phyloP scores from a whole-genome alignment of 805 yeast genomes.

The Candida sonorensis region DNA sequence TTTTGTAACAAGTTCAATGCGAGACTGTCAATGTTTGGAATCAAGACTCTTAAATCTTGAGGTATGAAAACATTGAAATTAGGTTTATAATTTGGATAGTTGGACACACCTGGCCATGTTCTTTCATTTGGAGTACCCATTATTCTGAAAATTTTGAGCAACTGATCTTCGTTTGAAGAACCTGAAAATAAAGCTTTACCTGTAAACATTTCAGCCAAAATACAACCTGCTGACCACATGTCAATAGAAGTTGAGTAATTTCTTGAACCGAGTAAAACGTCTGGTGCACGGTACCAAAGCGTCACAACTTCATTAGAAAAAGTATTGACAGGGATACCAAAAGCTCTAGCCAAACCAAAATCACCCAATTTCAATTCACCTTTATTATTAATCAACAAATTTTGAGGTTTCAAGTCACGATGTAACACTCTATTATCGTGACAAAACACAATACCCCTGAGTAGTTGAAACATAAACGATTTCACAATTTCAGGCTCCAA shows the following conservation, averaged over 20 bases:
- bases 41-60: conserved; percentile 68
- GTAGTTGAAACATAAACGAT: conserved; percentile 89
- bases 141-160: conserved; percentile 81
- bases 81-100: conserved; percentile 77
- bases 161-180: conserved; percentile 91
- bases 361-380: conserved; percentile 94
- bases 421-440: conserved; percentile 82
- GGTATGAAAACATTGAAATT: conserved; percentile 83
- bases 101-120: conserved; percentile 96
- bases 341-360: conserved; percentile 95
- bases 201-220: conserved; percentile 97
- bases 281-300: conserved; percentile 97
- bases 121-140: conserved; percentile 96
- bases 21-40: conserved; percentile 63
- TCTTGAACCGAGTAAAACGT: conserved; percentile 88
- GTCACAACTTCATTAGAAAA: conserved; percentile 97
- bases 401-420: conserved; percentile 91
- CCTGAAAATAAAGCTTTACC: conserved; percentile 97
- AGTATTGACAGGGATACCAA: conserved; percentile 96
- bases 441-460: conserved; percentile 83
- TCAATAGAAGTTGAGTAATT: conserved; percentile 96
- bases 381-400: conserved; percentile 76
- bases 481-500: conserved; percentile 68
- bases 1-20: conserved; percentile 62
- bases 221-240: conserved; percentile 98